Conservation (phyloP, 202 grass and related monocot species). For the Bolboschoenoplectus hybrid region DNA sequence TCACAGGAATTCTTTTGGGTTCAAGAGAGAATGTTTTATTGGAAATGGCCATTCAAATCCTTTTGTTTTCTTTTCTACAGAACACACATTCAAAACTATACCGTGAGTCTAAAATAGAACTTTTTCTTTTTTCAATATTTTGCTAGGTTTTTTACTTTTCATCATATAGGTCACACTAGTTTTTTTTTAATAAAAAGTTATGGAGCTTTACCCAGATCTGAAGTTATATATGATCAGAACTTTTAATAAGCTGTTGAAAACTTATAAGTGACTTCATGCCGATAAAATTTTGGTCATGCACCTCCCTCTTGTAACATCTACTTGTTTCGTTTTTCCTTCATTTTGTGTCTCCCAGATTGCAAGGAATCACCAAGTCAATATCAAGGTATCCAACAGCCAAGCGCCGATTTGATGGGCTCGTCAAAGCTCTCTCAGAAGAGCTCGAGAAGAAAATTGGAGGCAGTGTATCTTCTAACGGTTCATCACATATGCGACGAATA, state of each 20-base stretch:
- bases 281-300: not conserved
- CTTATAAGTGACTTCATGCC: not conserved
- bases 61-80: not conserved
- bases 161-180: not conserved
- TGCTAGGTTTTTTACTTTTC: not conserved
- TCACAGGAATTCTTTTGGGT: not conserved
- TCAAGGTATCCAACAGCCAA: constrained; percentile 93
- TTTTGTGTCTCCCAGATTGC: constrained; percentile 54
- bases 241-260: not conserved
- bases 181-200: not conserved
- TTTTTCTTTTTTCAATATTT: not conserved
- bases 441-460: constrained; percentile 77
- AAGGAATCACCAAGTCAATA: constrained; percentile 93
- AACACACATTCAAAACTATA: not conserved
- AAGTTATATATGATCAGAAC: not conserved
- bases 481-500: constrained; percentile 49
- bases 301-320: not conserved
- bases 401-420: constrained; percentile 72
- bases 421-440: constrained; percentile 65
- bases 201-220: not conserved
- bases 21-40: not conserved
- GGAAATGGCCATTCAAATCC: not conserved
- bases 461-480: constrained; percentile 30
- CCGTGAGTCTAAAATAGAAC: not conserved
- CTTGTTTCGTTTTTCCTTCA: not conserved